Base-by-base conservation (phyloP, 768 basidiomycete species). In the Serendipita sp. region DNA sequence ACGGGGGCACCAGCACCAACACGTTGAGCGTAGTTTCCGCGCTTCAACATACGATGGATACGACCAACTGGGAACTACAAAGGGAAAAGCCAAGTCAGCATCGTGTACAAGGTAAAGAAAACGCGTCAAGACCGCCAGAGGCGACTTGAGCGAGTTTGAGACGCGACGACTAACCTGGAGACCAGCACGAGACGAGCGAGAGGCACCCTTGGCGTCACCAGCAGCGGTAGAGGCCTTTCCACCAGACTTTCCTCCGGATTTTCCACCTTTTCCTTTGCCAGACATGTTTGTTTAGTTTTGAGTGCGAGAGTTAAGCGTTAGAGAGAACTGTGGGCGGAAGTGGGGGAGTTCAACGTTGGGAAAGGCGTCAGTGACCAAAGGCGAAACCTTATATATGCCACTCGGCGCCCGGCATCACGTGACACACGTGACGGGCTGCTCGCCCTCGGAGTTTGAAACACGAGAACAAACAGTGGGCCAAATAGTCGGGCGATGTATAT, bases 1-100 rank as follows among this genome's bases (percentile, higher is more conserved):
- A 86, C 85, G 72, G 91, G 89, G 68, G 91, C 88, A 77, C 90
- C 89, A 65, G 89, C 88, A 76, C 91, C 90, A 68, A 92, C 85
- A 74, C 91, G 87, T 69, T 88, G 85, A 62, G 87, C 86, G 68
- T 90, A 91, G 79, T 91, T 91, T 64, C 89, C 89, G 75, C 82
- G 83, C 80, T 90, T 90, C 75, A 91, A 74, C 47, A 90, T 83
- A 82, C 88, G 85, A 77, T 89, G 90, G 67, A 91, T 84, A 86
- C 90, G 90, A 80, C 90, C 90, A 70, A 92, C 89, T 64, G 90
- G 90, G 79, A 92, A 89, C 73, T 88, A 85, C 64, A 87, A 23
- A 81, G 69, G 73, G 51, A 30, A 76, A 52, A 52, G 18, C 7
- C n/a, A 5, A 52, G 48, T 16, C 5, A 52, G 32, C 5, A 2